These are phyloP conservation scores for Xylariaceae sp. DNA, from an alignment of 2,329 filamentous ascomycete species.

Conservation along the genomic window DNA sequence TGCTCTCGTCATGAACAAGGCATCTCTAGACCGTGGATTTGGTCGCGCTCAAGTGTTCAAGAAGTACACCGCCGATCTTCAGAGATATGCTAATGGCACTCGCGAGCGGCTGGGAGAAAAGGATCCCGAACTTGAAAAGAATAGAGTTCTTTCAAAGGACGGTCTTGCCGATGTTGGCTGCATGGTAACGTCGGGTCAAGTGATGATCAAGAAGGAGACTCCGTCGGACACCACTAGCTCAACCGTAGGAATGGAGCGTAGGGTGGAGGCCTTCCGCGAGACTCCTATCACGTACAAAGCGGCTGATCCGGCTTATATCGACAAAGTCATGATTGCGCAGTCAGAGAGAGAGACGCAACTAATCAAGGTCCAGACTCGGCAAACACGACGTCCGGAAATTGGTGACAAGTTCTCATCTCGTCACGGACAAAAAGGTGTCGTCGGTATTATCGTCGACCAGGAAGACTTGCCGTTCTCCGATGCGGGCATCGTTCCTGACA, in stretches of 20 bases:
- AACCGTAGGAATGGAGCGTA: slow-evolving; percentile 63
- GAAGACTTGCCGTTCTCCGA: slow-evolving; percentile 97
- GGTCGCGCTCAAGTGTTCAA: slow-evolving; percentile 97
- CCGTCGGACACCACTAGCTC: slow-evolving; percentile 68
- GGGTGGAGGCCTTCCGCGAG: slow-evolving; percentile 59
- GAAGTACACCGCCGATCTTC: slow-evolving; percentile 81
- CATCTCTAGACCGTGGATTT: slow-evolving; percentile 89
- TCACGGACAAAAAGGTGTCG: slow-evolving; percentile 96
- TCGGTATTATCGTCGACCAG: slow-evolving; percentile 93
- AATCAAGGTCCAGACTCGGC: slow-evolving; percentile 92
- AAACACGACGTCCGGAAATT: slow-evolving; percentile 88
- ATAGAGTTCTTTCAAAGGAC: slow-evolving; percentile 74
- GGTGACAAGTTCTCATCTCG: slow-evolving; percentile 98
- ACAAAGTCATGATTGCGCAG: slow-evolving; percentile 91
- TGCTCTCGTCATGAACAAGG: slow-evolving; percentile 93
- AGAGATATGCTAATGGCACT: slow-evolving; percentile 80
- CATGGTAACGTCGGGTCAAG: slow-evolving; percentile 70
- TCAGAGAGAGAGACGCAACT: slow-evolving; percentile 82
- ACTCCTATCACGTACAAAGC: slow-evolving; percentile 74
- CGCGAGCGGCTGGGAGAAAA: slow-evolving; percentile 62
- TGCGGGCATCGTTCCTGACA: slow-evolving; percentile 84
- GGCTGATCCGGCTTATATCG: slow-evolving; percentile 79
- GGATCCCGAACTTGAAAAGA: slow-evolving; percentile 55
- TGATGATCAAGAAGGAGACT: slow-evolving; percentile 84
- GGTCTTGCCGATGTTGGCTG: slow-evolving; percentile 84